A percentile compares a stretch with the other conserved stretches of the same genome.
Evolutionary conservation across 2,329 filamentous ascomycete species (phyloP).

Genomic region (Cladosporium sp.): DNA sequence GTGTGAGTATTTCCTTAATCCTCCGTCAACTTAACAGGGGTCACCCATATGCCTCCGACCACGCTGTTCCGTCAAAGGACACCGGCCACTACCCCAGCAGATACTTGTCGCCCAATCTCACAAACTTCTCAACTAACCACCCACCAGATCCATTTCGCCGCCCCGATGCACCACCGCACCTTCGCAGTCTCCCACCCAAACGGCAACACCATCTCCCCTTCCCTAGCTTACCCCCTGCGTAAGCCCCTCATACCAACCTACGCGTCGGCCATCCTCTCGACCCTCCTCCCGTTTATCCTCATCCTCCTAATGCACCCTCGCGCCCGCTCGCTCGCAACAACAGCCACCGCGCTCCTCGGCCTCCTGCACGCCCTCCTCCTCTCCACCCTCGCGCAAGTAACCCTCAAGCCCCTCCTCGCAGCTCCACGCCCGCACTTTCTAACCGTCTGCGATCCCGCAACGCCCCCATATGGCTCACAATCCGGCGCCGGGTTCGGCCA

Average conservation of each 20-base stretch:
- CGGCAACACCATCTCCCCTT: slow-evolving; percentile 61
- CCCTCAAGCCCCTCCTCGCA: slow-evolving; percentile 69
- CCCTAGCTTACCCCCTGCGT: slow-evolving; percentile 65
- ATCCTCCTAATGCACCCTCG: slow-evolving; percentile 63
- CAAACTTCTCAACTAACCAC: neutral
- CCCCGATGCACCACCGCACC: slow-evolving; percentile 61
- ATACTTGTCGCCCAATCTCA: too few relatives aligned
- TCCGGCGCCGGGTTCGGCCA: slow-evolving; percentile 48
- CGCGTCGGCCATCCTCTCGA: slow-evolving; percentile 60
- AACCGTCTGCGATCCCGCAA: slow-evolving; percentile 57
- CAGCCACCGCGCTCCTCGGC: slow-evolving; percentile 65
- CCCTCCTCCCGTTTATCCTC: slow-evolving; percentile 58
- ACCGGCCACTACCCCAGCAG: too few relatives aligned
- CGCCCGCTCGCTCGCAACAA: slow-evolving; percentile 39
- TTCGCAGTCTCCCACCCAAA: slow-evolving; percentile 63
- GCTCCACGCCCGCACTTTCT: slow-evolving; percentile 26
- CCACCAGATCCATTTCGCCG: slow-evolving; percentile 35
- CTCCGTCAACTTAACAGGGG: too few relatives aligned
- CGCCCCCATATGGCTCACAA: slow-evolving; percentile 38
- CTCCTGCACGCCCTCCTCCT: slow-evolving; percentile 64
- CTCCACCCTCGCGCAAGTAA: slow-evolving; percentile 70
- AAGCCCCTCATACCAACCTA: slow-evolving; percentile 67
- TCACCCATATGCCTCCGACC: too few relatives aligned
- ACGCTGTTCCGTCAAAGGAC: too few relatives aligned
- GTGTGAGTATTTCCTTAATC: slow-evolving; percentile 38